A percentile compares a stretch with the other conserved stretches of the same genome.
Conservation (phyloP, 805 yeast genomes). For the Wickerhamomyces tratensis region DNA sequence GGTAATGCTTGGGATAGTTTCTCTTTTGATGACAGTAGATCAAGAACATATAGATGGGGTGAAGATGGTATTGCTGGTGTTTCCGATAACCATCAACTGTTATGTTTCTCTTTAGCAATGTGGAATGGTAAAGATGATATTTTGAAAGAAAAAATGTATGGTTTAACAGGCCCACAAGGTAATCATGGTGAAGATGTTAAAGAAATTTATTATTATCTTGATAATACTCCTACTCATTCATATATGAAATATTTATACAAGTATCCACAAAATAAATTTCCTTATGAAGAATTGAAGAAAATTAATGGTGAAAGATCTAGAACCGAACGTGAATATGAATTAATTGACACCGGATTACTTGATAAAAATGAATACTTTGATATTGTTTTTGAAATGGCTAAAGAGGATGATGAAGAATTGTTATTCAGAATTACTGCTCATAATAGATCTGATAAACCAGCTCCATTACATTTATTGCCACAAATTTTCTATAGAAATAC, state of each 20-base stretch:
- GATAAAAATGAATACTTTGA: constrained; percentile 66
- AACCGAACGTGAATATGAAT: constrained; percentile 66
- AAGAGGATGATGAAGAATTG: constrained; percentile 71
- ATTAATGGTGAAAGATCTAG: constrained; percentile 61
- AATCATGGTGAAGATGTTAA: constrained; percentile 96
- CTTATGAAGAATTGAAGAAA: constrained; percentile 64
- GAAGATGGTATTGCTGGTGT: constrained; percentile 93
- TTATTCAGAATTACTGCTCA: constrained; percentile 81
- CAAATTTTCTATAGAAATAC: constrained; percentile 80
- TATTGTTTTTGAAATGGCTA: constrained; percentile 84
- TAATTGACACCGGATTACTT: constrained; percentile 71
- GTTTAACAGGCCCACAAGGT: constrained; percentile 87
- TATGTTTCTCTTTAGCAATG: constrained; percentile 72
- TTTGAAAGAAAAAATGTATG: constrained; percentile 79
- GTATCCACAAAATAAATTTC: constrained; percentile 82
- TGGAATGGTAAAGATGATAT: constrained; percentile 89
- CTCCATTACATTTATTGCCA: constrained; percentile 84
- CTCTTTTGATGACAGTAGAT: constrained; percentile 75
- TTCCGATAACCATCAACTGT: constrained; percentile 69
- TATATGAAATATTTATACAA: constrained; percentile 88
- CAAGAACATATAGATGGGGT: constrained; percentile 88
- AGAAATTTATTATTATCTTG: constrained; percentile 75
- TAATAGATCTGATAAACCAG: constrained; percentile 72
- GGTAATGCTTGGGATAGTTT: constrained; percentile 92
- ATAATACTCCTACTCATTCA: constrained; percentile 88